Evolutionary conservation across 192 early-diverging fungal species (phyloP).

Genomic region (Coemansia sp.): DNA sequence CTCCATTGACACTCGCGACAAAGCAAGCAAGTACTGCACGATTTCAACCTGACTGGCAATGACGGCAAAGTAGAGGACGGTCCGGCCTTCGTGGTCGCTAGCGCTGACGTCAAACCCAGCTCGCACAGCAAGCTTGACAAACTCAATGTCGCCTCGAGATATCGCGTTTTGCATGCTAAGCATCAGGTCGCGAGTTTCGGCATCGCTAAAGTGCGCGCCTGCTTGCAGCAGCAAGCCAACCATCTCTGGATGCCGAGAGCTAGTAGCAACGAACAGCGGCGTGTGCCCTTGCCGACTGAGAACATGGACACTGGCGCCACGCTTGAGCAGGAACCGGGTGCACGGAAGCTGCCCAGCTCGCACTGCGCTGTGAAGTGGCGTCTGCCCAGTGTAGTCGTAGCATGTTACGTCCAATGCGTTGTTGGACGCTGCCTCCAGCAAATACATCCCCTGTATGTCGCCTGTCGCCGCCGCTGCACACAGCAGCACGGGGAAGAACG

Average conservation of each 20-base stretch:
- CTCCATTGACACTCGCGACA: slow-evolving; percentile 29
- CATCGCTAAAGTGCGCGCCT: slow-evolving; percentile 89
- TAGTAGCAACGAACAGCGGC: slow-evolving; percentile 84
- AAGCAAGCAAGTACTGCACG: slow-evolving; percentile 40
- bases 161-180: slow-evolving; percentile 55
- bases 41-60: slow-evolving; percentile 53
- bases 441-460: slow-evolving; percentile 77
- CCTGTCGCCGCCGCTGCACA: slow-evolving; percentile 86
- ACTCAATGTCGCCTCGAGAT: slow-evolving; percentile 50
- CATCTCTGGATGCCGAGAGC: slow-evolving; percentile 62
- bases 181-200: slow-evolving; percentile 74
- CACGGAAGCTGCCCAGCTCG: slow-evolving; percentile 72
- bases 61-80: slow-evolving; percentile 48
- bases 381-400: slow-evolving; percentile 81
- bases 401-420: slow-evolving; percentile 66
- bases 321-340: slow-evolving; percentile 74
- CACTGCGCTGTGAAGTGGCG: slow-evolving; percentile 88
- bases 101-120: slow-evolving; percentile 45
- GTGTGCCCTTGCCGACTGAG: slow-evolving; percentile 90
- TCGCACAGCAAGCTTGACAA: slow-evolving; percentile 49
- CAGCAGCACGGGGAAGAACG: slow-evolving; percentile 81
- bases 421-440: slow-evolving; percentile 64
- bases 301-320: slow-evolving; percentile 90
- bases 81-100: slow-evolving; percentile 51
- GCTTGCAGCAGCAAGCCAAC: slow-evolving; percentile 71